These are phyloP conservation scores for Globisporangium uncinulatum DNA, from an alignment of 352 stramenopile species.

Conservation along the genomic window DNA sequence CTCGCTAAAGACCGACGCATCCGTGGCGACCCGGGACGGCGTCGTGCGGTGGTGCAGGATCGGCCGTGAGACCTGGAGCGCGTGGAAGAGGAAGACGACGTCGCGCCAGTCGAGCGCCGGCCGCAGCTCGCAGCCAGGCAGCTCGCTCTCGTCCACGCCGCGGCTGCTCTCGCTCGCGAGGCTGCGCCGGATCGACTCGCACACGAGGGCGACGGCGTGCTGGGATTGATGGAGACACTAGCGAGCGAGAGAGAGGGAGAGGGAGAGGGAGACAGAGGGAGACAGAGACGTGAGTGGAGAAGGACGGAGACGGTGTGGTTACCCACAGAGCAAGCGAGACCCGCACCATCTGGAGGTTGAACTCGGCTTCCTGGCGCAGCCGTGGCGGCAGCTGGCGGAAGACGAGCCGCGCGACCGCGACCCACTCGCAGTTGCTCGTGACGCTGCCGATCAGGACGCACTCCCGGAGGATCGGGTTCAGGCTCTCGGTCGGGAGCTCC, in stretches of 20 bases:
- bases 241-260: not conserved
- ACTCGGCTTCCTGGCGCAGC: slow-evolving; percentile 62
- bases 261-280: not conserved
- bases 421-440: slow-evolving; percentile 37
- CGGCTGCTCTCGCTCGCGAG: slow-evolving; percentile 6
- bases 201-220: slow-evolving; percentile 37
- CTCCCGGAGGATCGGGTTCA: slow-evolving; percentile 62
- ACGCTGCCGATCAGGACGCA: slow-evolving; percentile 49
- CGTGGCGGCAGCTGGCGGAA: slow-evolving; percentile 44
- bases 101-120: slow-evolving; percentile 45
- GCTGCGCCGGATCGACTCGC: slow-evolving; percentile 36
- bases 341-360: slow-evolving; percentile 73
- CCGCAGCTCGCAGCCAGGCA: slow-evolving; percentile 5
- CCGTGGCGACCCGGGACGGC: slow-evolving; percentile 42
- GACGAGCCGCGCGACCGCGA: slow-evolving; percentile 43
- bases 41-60: slow-evolving; percentile 67
- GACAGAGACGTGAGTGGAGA: not conserved
- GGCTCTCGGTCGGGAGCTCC: slow-evolving; percentile 33
- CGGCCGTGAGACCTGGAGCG: slow-evolving; percentile 68
- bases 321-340: not conserved
- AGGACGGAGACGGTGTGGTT: no score
- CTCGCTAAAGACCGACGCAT: slow-evolving; percentile 36
- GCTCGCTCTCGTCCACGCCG: slow-evolving; percentile 6
- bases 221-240: slow-evolving; percentile 60
- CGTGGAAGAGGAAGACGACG: slow-evolving; percentile 63